These are phyloP conservation scores for Danielozyma ontarioensis DNA, from an alignment of 805 yeast genomes.

Conservation along the genomic window DNA sequence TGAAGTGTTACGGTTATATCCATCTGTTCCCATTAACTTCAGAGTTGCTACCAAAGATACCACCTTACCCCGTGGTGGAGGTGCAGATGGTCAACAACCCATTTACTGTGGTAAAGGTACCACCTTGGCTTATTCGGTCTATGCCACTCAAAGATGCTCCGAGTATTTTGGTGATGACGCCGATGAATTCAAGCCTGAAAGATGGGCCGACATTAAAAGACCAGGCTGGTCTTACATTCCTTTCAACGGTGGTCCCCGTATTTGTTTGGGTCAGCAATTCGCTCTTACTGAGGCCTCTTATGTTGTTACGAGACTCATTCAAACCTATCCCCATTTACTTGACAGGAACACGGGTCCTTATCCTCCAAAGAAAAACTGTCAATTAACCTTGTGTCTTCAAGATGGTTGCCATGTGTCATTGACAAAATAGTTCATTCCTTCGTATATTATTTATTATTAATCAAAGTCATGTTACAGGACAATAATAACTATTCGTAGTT, in stretches of 20 bases:
- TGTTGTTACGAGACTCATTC: constrained; percentile 32
- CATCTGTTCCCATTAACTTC: constrained; percentile 21
- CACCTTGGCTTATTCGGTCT: constrained; percentile 19
- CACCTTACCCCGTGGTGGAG: constrained; percentile 21
- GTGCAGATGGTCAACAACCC: constrained; percentile 20
- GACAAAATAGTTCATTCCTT: background rate
- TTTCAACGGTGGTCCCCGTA: constrained; percentile 53
- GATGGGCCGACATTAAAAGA: constrained; percentile 28
- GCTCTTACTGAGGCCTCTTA: constrained; percentile 50
- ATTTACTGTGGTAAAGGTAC: constrained; percentile 19
- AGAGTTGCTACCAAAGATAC: constrained; percentile 17
- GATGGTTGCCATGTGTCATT: constrained; percentile 7
- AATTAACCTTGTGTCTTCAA: constrained; percentile 12
- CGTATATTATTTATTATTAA: too few relatives aligned
- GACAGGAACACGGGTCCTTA: constrained; percentile 10
- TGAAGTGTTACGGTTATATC: constrained; percentile 33
- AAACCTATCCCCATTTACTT: constrained; percentile 22
- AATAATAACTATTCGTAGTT: too few relatives aligned
- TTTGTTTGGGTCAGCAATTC: constrained; percentile 52
- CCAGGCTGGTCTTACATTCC: constrained; percentile 48
- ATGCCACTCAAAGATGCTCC: constrained; percentile 38
- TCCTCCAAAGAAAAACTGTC: constrained; percentile 13
- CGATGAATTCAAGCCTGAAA: constrained; percentile 30
- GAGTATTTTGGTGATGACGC: constrained; percentile 31
- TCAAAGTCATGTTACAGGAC: too few relatives aligned